Base-by-base conservation (phyloP, 768 basidiomycete genomes). In the Psilocybe cyanescens region DNA sequence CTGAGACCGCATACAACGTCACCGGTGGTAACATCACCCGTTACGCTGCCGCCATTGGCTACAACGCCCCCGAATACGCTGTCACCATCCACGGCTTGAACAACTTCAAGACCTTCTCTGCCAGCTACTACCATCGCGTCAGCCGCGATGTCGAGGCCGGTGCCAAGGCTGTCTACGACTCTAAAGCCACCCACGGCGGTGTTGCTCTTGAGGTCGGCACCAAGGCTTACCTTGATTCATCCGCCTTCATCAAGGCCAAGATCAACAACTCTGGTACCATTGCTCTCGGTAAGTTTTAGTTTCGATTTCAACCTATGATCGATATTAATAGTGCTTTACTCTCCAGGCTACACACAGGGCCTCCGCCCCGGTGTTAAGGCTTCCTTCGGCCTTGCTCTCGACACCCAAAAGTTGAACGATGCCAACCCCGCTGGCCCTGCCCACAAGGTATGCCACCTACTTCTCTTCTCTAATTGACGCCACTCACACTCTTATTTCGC, bases 91-190 rank as follows among this genome's bases (percentile, higher is more conserved):
- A 98, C 79, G 94, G 91, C 67, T 87, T 98, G 73, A 91, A 92
- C 83, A 99, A 97, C 86, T 78, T 97, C 76, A 91, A 89, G 75
- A 90, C 89, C 70, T 98, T 95, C 83, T 83, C 91, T 56, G 97
- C 97, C 61, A 93, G 91, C 76, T 99, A 99, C 86, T 99, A 98
- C 85, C 97, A 99, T 86, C 91, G 91, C 63, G 95, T 97, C 74
- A 91, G 83, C 76, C 76, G 82, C 61, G 94, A 95, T 70, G 94
- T 96, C 54, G 95, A 97, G 81, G 95, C 94, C 62, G 94, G 94
- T 74, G 95, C 95, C 66, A 95, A 95, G 86, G 97, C 96, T 39
- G 84, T 97, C 76, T 99, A 97, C 76, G 95, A 98, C 81, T 85
- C 90, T 78, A 97, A 97, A 82, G 82, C 90, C 59, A 91, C 95